Conservation (phyloP, 139 green algal genomes). For the Trebouxia sp. region DNA sequence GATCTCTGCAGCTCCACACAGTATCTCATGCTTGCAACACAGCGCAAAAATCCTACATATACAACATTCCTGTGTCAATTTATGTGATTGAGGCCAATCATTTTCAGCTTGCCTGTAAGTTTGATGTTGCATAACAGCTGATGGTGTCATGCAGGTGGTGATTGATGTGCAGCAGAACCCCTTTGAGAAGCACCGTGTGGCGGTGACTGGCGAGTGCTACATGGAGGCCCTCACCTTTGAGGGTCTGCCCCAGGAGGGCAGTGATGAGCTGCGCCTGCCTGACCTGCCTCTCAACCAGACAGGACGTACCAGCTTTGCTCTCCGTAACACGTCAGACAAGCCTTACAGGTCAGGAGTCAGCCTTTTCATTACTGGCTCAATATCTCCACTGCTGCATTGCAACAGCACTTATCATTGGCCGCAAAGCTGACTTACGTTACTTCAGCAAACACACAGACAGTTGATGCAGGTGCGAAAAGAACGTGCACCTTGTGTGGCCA, state of each 20-base stretch:
- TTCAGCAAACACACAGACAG: background rate
- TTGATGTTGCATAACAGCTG: too few relatives aligned
- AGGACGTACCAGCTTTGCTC: conserved; percentile 47
- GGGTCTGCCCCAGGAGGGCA: conserved; percentile 52
- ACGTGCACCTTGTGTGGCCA: background rate
- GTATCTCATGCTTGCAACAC: too few relatives aligned
- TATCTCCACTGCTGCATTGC: background rate
- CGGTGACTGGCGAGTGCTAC: conserved; percentile 64
- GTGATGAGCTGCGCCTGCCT: conserved; percentile 65
- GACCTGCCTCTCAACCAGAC: conserved; percentile 63
- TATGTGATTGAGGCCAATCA: too few relatives aligned
- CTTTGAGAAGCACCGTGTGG: conserved; percentile 71
- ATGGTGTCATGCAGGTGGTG: background rate
- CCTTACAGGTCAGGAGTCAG: conserved; percentile 23
- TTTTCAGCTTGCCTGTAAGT: too few relatives aligned
- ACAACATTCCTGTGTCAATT: too few relatives aligned
- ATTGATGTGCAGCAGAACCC: conserved; percentile 67
- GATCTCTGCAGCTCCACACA: too few relatives aligned
- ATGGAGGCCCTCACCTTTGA: conserved; percentile 73
- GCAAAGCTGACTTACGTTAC: background rate
- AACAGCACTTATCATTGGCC: too few relatives aligned
- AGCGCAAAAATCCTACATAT: too few relatives aligned
- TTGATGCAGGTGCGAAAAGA: background rate
- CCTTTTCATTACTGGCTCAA: too few relatives aligned
- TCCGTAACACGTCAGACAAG: conserved; percentile 41